Evolutionary conservation across 1,284 basidiomycete species (phyloP), one percentile per base, ranked within the genome.

Genomic region (Ganoderma sinense): DNA sequence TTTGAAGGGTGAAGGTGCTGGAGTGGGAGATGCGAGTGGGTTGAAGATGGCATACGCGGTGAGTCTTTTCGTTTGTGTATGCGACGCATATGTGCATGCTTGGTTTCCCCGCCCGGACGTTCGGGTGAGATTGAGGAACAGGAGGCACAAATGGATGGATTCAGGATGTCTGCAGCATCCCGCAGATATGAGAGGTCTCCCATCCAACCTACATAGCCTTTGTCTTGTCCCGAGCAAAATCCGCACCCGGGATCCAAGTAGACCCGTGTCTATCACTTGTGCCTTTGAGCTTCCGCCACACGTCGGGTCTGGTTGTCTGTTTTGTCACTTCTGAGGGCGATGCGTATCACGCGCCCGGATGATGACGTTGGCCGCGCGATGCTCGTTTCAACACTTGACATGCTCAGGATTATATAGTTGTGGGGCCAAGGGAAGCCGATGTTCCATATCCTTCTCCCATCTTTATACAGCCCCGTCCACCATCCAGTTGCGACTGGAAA

Each of bases 11-110:
- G 84, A 86, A 66, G 85, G 84, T 29, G 82, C 80, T 1, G 84
- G 84, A 1, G 79, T 89, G 23, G 87, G 90, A 6, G 87, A 86
- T 72, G 89, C 89, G 4, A 90, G 88, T 73, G 88, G 88, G 5
- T 75, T 90, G 70, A 90, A 90, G 78, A 89, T 90, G 88, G 87
- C 87, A 20, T 88, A 90, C 76, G 87, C 87, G 66, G 88, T 90
- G 69, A 78, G 85, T 78, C 2, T 45, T 23, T 41, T 7, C 13
- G 16, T 16, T 51, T 29, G 7, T n/a, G 23, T 48, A 31, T 51
- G 13, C 40, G 14, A 33, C 23, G 62, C 2, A 18, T 60, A 3
- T 60, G 23, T n/a, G 16, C 33, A 14, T 29, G 2, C n/a, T 20
- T 23, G 7, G 23, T 51, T n/a, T n/a, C 8, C 43, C 18, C 43